Evolutionary conservation across 139 green algal genomes (phyloP).

Genomic region (Pseudopediastrum boryanum): DNA sequence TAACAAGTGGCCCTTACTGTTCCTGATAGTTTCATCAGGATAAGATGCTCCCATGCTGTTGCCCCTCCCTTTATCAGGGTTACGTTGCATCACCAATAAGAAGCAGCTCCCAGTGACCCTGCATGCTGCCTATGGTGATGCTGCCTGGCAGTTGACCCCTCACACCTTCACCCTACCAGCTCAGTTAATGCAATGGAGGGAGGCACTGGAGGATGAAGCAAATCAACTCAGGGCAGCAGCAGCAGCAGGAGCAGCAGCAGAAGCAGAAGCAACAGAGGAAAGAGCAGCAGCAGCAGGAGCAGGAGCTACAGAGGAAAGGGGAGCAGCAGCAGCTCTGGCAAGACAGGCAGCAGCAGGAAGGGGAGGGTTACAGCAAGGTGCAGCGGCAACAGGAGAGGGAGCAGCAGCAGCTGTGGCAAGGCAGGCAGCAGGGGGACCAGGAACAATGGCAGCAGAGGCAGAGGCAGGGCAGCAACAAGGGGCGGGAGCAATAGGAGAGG

Average conservation of each 20-base stretch:
- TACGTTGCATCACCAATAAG: slow-evolving; percentile 60
- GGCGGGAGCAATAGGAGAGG: too few relatives aligned
- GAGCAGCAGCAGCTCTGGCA: neutral
- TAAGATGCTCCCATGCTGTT: too few relatives aligned
- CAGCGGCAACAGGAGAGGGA: too few relatives aligned
- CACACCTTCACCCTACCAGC: slow-evolving; percentile 48
- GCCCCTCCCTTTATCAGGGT: slow-evolving; percentile 14
- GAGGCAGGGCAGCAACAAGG: too few relatives aligned
- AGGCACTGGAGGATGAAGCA: slow-evolving; percentile 31
- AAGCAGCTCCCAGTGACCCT: slow-evolving; percentile 56
- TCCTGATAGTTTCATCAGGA: too few relatives aligned
- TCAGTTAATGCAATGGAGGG: slow-evolving; percentile 46
- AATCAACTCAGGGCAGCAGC: neutral
- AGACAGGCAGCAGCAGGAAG: neutral
- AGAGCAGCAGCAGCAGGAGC: neutral
- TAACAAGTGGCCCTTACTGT: too few relatives aligned
- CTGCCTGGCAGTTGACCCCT: slow-evolving; percentile 18
- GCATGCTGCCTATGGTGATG: neutral
- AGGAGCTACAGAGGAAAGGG: too few relatives aligned
- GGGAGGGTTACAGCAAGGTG: too few relatives aligned
- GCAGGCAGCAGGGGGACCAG: too few relatives aligned
- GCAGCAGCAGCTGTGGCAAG: too few relatives aligned
- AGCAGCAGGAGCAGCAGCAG: neutral
- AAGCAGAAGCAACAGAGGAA: neutral
- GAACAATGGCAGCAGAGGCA: too few relatives aligned